Base-by-base conservation (phyloP, 148 eudicot species). In the Silene uniflora region DNA sequence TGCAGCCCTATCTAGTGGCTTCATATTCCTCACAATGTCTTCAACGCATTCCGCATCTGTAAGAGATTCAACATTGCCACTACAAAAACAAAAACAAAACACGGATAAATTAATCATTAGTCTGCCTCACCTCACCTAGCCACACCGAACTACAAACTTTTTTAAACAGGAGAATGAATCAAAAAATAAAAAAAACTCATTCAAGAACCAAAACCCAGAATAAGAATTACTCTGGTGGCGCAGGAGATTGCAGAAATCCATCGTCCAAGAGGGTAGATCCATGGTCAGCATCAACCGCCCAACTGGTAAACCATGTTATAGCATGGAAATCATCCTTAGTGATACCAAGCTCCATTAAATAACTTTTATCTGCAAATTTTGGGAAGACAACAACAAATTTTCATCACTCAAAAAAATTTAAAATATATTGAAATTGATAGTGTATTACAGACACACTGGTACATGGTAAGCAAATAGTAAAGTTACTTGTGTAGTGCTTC, bases 201-300 rank as follows among this genome's bases (percentile, higher is more conserved):
- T 59, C 47, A 4, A 62, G 61, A 1, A 27, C 47, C 24, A 62
- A 22, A 60, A 21, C 29, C 44, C 44, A 39, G 8, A 39, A 39
- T 6, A 9, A 14, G 13, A 55, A 6, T 69, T 76, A 80, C 83
- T 76, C 21, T 18, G 69, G 52, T 18, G 73, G 32, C 56, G 23
- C 19, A 44, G 76, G 78, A 11, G 82, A 72, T 32, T 75, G 66
- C 47, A 54, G 27, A 76, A 82, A 83, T 73, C 67, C 76, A 76
- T 78, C 69, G 27, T 74, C 85, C 47, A 81, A 79, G 76, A 88
- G 72, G 42, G 74, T 88, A 27, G 93, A 86, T 70, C 88, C 83
- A 81, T 91, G 98, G 78, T 91, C 93, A 67, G 91, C 97, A 83
- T 91, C 98, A 62, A 94, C 98, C 60, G 96, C 96, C 98, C 98